A percentile compares a stretch with the other conserved stretches of the same genome.
phyloP scores from a whole-genome alignment of 2,329 filamentous ascomycete genomes.

The Penicillium sp. region DNA sequence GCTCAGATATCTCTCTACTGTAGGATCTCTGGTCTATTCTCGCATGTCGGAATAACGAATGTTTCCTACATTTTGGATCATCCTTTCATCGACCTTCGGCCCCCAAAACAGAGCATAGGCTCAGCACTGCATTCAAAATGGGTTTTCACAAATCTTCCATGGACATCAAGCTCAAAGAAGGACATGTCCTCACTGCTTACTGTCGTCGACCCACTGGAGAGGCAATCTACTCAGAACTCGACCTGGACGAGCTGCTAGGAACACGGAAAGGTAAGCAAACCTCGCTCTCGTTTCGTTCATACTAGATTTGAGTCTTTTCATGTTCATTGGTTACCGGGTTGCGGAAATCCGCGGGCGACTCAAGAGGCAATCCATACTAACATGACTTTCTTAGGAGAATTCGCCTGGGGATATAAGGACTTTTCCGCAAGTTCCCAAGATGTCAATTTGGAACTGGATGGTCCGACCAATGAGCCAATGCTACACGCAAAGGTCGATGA shows the following conservation, averaged over 20 bases:
- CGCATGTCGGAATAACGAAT: not conserved
- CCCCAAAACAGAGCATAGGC: not conserved
- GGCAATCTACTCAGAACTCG: conserved; percentile 21
- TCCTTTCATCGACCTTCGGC: not conserved
- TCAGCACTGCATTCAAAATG: conserved; percentile 7
- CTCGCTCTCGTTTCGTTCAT: not conserved
- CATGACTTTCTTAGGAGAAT: conserved; percentile 12
- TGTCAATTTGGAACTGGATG: conserved; percentile 18
- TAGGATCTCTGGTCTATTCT: not conserved
- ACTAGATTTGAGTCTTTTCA: too few relatives aligned
- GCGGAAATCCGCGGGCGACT: too few relatives aligned
- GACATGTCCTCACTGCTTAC: conserved; percentile 23
- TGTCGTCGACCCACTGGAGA: conserved; percentile 18
- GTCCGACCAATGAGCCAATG: conserved; percentile 17
- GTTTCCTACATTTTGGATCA: too few relatives aligned
- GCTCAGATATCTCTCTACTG: not conserved
- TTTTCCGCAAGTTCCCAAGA: conserved; percentile 13
- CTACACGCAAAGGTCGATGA: conserved; percentile 16
- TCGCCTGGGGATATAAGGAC: conserved; percentile 18
- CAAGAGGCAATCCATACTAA: not conserved
- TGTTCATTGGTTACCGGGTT: not conserved
- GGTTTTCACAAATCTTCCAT: conserved; percentile 24
- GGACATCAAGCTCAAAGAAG: conserved; percentile 19
- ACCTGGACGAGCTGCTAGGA: conserved; percentile 20
- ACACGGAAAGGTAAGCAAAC: conserved; percentile 17